phyloP scores from a whole-genome alignment of 805 yeast species.

The Saccharomyces jurei region DNA sequence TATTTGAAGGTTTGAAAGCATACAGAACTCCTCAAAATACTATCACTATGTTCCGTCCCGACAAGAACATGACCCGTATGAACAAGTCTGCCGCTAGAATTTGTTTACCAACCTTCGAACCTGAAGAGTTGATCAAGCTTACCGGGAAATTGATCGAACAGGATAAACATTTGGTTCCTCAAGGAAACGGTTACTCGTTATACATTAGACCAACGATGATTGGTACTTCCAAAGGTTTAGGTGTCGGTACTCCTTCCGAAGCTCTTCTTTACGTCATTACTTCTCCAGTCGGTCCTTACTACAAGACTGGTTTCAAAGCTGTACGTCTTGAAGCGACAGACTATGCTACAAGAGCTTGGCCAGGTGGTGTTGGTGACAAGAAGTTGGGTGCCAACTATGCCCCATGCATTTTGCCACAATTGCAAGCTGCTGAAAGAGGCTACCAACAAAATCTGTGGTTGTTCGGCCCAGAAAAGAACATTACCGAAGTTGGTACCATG shows the following conservation, averaged over 20 bases:
- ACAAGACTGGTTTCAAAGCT: conserved; percentile 91
- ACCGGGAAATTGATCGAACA: conserved; percentile 67
- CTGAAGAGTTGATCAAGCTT: conserved; percentile 64
- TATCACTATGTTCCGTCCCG: conserved; percentile 81
- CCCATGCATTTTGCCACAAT: conserved; percentile 86
- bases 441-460: conserved; percentile 95
- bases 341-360: conserved; percentile 97
- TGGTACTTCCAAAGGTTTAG: conserved; percentile 84
- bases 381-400: conserved; percentile 98
- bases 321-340: conserved; percentile 91
- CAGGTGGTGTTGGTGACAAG: conserved; percentile 95
- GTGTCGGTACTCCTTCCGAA: conserved; percentile 73
- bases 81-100: conserved; percentile 82
- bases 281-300: conserved; percentile 96
- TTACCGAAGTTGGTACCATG: conserved; percentile 98
- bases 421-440: conserved; percentile 83
- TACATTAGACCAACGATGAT: conserved; percentile 93
- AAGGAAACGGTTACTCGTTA: conserved; percentile 80
- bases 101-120: conserved; percentile 79
- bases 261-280: conserved; percentile 83
- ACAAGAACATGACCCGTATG: conserved; percentile 87
- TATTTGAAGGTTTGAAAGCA: conserved; percentile 95
- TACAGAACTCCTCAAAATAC: conserved; percentile 57
- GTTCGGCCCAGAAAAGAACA: conserved; percentile 77
- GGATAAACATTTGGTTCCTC: conserved; percentile 75